Evolutionary conservation across 2,329 filamentous ascomycete species (phyloP).

Genomic region (Purpureocillium lavendulum): DNA sequence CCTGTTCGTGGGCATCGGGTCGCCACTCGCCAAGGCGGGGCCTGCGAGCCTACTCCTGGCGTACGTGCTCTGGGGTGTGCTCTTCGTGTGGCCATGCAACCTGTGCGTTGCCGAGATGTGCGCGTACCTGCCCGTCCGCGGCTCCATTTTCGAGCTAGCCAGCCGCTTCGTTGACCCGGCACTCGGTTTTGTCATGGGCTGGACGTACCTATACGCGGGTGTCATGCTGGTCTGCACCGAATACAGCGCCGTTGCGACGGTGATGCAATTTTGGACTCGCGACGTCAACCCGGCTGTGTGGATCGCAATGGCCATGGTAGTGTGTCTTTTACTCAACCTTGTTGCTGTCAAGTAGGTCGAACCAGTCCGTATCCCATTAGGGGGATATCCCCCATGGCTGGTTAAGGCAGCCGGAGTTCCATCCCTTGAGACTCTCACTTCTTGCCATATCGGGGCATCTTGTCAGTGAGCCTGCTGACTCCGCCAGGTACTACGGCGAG

Average conservation of each 20-base stretch:
- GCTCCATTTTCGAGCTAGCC: constrained; percentile 46
- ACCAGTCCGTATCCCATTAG: not conserved
- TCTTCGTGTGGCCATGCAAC: constrained; percentile 35
- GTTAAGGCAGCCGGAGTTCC: too few relatives aligned
- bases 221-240: constrained; percentile 37
- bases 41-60: constrained; percentile 35
- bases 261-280: constrained; percentile 35
- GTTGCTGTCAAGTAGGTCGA: constrained; percentile 34
- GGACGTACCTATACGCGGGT: constrained; percentile 41
- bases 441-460: too few relatives aligned
- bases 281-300: constrained; percentile 37
- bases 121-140: constrained; percentile 44
- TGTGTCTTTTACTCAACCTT: constrained; percentile 38
- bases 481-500: constrained; percentile 31
- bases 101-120: constrained; percentile 48
- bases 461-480: too few relatives aligned
- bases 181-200: constrained; percentile 46
- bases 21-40: constrained; percentile 30
- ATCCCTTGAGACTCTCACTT: too few relatives aligned
- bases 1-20: constrained; percentile 36
- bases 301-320: constrained; percentile 36
- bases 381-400: too few relatives aligned
- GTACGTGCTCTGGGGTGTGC: constrained; percentile 34
- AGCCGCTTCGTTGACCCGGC: constrained; percentile 47
- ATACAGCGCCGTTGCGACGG: constrained; percentile 33